Base-by-base conservation (phyloP, 1,284 basidiomycete species). In the Cryptococcus wingfieldii region DNA sequence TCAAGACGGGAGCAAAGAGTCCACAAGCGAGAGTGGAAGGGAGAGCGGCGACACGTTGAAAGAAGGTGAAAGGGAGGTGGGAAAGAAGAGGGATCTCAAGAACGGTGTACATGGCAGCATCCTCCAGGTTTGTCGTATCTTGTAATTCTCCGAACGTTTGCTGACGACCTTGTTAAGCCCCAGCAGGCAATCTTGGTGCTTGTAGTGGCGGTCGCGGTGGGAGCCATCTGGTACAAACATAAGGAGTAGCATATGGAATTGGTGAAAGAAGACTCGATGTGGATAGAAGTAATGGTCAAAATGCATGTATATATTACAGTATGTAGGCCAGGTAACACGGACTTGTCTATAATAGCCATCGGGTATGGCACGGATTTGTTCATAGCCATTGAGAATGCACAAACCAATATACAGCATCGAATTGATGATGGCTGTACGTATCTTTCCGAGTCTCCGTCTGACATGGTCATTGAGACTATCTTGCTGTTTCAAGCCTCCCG, bases 11-110 rank as follows among this genome's bases (percentile, higher is more conserved):
- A 52, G 55, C 37, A 34, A 34, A 10, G 31, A 34, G 31, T 34
- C 31, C 65, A 63, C 19, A 41, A 71, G 69, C 41, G 70, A 71
- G 50, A 71, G 69, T 42, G 70, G 69, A 10, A 63, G 66, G 48
- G 71, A 73, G 46, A 70, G 68, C 7, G 71, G 66, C 16, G 69
- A 70, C 55, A 72, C 73, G 4, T 44, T 75, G 44, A 63, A 69
- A 49, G 71, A 70, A 41, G 47, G 45, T 6, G 60, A 59, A 23
- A 23, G 43, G 50, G 28, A 47, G 50, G 38, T 42, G 12, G 50
- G 31, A n/a, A 12, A 18, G 31, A 34, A 43, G 27, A 50, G 38
- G 28, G 48, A 43, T 38, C 31, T n/a, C 23, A 46, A 54, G 50
- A 47, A 41, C 23, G 51, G 54, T 31, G 46, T 27, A 13, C 50